Conservation (phyloP, 108 stramenopile species). For the Conticribra guillardii region DNA sequence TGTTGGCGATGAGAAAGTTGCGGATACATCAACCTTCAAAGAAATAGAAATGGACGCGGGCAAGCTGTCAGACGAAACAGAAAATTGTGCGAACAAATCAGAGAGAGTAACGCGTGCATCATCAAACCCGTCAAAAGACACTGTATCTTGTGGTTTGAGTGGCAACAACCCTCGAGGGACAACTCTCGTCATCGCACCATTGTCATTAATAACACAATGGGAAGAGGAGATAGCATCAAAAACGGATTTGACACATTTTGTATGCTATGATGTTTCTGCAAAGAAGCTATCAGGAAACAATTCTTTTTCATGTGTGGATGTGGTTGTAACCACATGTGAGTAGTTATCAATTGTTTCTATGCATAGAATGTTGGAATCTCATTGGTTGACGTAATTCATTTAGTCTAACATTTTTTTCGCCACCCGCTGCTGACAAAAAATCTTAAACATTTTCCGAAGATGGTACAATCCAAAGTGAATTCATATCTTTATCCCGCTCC, state of each 20-base stretch:
- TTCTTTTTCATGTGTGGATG: slow-evolving; percentile 65
- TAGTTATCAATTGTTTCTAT: background rate
- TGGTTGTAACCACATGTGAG: slow-evolving; percentile 80
- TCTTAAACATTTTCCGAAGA: slow-evolving; percentile 6
- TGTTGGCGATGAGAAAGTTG: slow-evolving; percentile 12
- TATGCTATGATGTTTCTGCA: slow-evolving; percentile 62
- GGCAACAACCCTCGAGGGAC: slow-evolving; percentile 32
- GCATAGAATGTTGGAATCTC: background rate
- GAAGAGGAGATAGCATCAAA: slow-evolving; percentile 83
- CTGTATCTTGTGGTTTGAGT: too few relatives aligned
- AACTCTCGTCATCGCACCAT: slow-evolving; percentile 81
- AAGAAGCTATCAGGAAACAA: slow-evolving; percentile 13
- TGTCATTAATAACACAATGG: slow-evolving; percentile 85
- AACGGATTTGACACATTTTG: slow-evolving; percentile 60
- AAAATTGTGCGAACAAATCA: background rate
- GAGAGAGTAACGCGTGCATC: too few relatives aligned
- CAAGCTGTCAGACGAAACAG: background rate
- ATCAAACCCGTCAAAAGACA: background rate
- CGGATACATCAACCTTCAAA: slow-evolving; percentile 24
- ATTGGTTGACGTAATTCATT: background rate
- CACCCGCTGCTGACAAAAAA: too few relatives aligned
- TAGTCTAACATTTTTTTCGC: too few relatives aligned
- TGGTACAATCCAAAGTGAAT: slow-evolving; percentile 55
- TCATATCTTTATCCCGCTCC: slow-evolving; percentile 17
- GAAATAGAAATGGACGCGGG: slow-evolving; percentile 17